phyloP scores from a whole-genome alignment of 225 moss, liverwort and hornwort species.

The Straminergon stramineum region DNA sequence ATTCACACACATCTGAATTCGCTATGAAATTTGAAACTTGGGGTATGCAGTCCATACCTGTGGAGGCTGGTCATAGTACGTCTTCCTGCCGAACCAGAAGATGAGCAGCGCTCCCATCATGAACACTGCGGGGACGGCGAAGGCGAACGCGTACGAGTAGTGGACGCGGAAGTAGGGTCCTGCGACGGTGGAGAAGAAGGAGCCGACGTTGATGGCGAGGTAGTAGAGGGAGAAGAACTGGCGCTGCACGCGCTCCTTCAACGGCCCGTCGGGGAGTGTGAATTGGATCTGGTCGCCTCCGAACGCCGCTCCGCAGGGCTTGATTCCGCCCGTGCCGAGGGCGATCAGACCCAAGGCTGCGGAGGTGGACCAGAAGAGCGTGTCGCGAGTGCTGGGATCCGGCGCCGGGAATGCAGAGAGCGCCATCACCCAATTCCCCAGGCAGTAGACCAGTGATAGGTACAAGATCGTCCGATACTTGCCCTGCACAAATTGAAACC shows the following conservation, averaged over 20 bases:
- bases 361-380: slow-evolving; percentile 59
- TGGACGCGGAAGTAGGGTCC: slow-evolving; percentile 59
- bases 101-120: slow-evolving; percentile 74
- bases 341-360: slow-evolving; percentile 67
- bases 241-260: slow-evolving; percentile 64
- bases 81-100: slow-evolving; percentile 62
- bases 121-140: slow-evolving; percentile 73
- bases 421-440: slow-evolving; percentile 80
- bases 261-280: slow-evolving; percentile 57
- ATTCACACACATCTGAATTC: not conserved
- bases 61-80: slow-evolving; percentile 62
- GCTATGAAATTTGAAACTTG: not conserved
- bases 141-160: slow-evolving; percentile 69
- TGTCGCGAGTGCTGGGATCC: slow-evolving; percentile 15
- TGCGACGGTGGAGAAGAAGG: slow-evolving; percentile 77
- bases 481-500: slow-evolving; percentile 37
- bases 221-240: slow-evolving; percentile 91
- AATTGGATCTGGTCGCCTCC: slow-evolving; percentile 91
- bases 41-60: slow-evolving; percentile 5
- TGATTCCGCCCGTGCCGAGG: slow-evolving; percentile 86
- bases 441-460: slow-evolving; percentile 63
- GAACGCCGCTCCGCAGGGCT: slow-evolving; percentile 87
- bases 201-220: slow-evolving; percentile 70
- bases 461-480: slow-evolving; percentile 88
- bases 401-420: slow-evolving; percentile 56